Percentiles rank a stretch among this genome's conserved stretches.
Conservation (phyloP, 208 protist genomes). For the Crithidia acanthocephali region DNA sequence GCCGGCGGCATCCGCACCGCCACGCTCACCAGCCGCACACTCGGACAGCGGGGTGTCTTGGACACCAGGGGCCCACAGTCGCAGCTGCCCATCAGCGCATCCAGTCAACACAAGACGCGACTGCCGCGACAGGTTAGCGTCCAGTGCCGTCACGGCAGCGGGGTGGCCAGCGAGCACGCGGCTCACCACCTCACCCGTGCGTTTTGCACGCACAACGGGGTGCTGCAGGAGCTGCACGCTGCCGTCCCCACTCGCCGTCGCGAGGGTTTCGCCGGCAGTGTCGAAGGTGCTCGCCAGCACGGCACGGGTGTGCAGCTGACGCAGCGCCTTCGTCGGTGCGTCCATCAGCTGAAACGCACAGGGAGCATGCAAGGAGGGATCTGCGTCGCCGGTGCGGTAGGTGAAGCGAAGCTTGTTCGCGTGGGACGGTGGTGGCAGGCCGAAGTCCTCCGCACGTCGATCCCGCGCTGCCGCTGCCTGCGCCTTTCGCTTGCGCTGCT, state of each 20-base stretch:
- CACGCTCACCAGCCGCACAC: conserved; percentile 7
- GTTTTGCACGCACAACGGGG: conserved; percentile 39
- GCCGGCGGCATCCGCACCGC: background rate
- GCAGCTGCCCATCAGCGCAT: conserved; percentile 56
- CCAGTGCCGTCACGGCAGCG: conserved; percentile 47
- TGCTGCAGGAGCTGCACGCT: conserved; percentile 47
- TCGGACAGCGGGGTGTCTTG: conserved; percentile 27
- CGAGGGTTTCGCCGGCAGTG: conserved; percentile 43
- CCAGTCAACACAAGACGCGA: conserved; percentile 54
- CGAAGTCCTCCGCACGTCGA: conserved; percentile 43
- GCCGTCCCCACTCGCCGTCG: conserved; percentile 55
- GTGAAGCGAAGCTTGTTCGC: background rate
- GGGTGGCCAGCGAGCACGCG: conserved; percentile 38
- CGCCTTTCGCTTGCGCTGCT: conserved; percentile 27
- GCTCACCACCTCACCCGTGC: conserved; percentile 45
- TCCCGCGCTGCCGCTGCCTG: conserved; percentile 26
- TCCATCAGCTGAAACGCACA: conserved; percentile 6
- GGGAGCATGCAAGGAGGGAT: background rate
- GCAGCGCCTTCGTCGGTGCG: conserved; percentile 16
- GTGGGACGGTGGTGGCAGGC: conserved; percentile 22
- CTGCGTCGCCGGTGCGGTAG: background rate
- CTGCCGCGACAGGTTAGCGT: conserved; percentile 67
- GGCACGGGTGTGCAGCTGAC: conserved; percentile 19
- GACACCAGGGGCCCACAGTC: conserved; percentile 55
- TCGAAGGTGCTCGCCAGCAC: conserved; percentile 46